phyloP scores from a whole-genome alignment of 176 grass and related monocot species.

The Oryza nivara region DNA sequence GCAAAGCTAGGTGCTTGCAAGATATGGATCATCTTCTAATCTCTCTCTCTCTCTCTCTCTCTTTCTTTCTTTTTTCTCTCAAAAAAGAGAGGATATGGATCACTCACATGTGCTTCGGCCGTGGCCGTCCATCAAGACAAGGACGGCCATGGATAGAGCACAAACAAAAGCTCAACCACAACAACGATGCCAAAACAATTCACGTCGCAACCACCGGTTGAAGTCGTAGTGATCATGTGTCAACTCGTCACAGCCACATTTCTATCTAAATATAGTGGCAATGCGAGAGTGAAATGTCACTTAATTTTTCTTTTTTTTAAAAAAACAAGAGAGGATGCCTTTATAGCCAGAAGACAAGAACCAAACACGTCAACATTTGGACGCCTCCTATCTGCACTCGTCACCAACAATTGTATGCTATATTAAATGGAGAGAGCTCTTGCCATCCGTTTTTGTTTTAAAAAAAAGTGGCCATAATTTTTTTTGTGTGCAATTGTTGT shows the following conservation, averaged over 20 bases:
- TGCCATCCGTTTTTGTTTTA: background rate
- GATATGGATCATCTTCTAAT: background rate
- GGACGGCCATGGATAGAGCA: conserved; percentile 20
- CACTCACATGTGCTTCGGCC: background rate
- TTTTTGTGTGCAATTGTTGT: background rate
- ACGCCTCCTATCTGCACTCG: conserved; percentile 6
- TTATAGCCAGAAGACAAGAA: background rate
- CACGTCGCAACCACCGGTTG: conserved; percentile 6
- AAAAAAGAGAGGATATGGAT: background rate
- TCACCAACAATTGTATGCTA: background rate
- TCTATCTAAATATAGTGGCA: background rate
- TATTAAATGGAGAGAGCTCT: background rate
- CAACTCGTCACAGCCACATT: conserved; percentile 7
- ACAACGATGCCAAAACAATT: background rate
- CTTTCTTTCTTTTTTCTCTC: too few species aligned
- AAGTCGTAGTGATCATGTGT: conserved; percentile 4
- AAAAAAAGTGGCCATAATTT: background rate
- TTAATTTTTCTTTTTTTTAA: background rate
- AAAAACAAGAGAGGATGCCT: background rate
- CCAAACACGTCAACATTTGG: conserved; percentile 3
- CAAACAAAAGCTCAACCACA: background rate
- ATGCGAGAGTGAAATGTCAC: conserved; percentile 19
- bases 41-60: background rate
- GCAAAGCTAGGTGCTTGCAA: conserved; percentile 19
- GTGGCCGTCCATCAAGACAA: conserved; percentile 34